phyloP scores from a whole-genome alignment of 192 early-diverging fungal species.

The Mortierella alpina region DNA sequence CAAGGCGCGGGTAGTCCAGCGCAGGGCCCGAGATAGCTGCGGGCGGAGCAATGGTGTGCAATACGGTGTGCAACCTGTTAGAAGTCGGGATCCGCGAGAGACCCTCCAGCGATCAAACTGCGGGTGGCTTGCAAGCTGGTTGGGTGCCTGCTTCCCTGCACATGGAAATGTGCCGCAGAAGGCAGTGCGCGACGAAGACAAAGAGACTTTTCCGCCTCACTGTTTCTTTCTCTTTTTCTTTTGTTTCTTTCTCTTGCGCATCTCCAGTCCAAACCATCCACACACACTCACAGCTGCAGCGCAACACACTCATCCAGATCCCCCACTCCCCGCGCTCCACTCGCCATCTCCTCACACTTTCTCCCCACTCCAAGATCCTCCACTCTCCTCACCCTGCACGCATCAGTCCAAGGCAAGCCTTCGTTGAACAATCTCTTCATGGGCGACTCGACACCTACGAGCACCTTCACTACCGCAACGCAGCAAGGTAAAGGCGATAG shows the following conservation, averaged over 20 bases:
- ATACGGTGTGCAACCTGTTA: not conserved
- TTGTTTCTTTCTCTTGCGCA: conserved; percentile 1
- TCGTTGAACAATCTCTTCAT: conserved; percentile 6
- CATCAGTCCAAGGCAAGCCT: not conserved
- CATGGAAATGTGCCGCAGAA: not conserved
- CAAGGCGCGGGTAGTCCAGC: no score
- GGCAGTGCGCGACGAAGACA: not conserved
- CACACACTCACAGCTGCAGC: not conserved
- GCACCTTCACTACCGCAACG: not conserved
- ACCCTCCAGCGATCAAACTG: conserved; percentile 12
- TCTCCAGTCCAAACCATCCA: not conserved
- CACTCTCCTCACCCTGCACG: no score
- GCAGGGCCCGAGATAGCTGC: no score
- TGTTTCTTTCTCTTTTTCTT: not conserved
- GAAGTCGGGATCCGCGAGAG: not conserved
- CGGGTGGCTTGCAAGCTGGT: conserved; percentile 32
- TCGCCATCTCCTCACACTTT: not conserved
- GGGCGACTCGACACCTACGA: conserved; percentile 14
- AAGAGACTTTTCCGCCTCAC: not conserved
- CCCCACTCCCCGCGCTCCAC: not conserved
- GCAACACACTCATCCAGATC: not conserved
- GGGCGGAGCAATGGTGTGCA: no score
- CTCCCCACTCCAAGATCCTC: no score
- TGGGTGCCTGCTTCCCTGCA: not conserved
- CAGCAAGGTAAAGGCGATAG: not conserved